Evolutionary conservation across 2,329 filamentous ascomycete genomes (phyloP).

Genomic region (Trichoderma pleuroti): DNA sequence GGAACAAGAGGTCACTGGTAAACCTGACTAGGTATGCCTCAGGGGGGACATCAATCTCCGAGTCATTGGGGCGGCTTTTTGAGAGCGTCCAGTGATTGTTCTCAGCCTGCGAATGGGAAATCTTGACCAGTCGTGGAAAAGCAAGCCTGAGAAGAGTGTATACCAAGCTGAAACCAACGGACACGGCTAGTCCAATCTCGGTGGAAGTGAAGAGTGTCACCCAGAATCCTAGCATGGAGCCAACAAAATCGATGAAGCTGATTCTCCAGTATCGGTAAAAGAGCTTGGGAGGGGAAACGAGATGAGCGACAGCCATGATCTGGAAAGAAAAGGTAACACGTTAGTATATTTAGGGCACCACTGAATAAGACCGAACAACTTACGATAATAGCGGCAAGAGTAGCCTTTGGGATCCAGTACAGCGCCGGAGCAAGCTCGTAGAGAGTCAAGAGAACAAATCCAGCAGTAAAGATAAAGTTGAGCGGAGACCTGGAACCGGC

Average conservation of each 20-base stretch:
- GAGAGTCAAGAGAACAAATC: slow-evolving; percentile 58
- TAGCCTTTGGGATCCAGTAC: slow-evolving; percentile 66
- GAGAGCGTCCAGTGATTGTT: slow-evolving; percentile 30
- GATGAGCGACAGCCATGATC: slow-evolving; percentile 61
- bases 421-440: slow-evolving; percentile 59
- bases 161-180: slow-evolving; percentile 61
- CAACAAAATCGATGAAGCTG: slow-evolving; percentile 61
- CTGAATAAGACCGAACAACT: slow-evolving; percentile 21
- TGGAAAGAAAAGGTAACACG: slow-evolving; percentile 19
- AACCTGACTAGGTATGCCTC: slow-evolving; percentile 57
- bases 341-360: neutral
- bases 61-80: slow-evolving; percentile 21
- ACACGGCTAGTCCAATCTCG: slow-evolving; percentile 56
- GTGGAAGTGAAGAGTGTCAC: slow-evolving; percentile 59
- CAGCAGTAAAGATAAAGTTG: slow-evolving; percentile 57
- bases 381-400: slow-evolving; percentile 60
- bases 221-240: slow-evolving; percentile 62
- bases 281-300: slow-evolving; percentile 55
- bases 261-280: slow-evolving; percentile 64
- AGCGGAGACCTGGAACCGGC: slow-evolving; percentile 60
- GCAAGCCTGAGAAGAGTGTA: slow-evolving; percentile 58
- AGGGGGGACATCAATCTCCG: slow-evolving; percentile 34
- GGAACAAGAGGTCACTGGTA: slow-evolving; percentile 57
- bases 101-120: slow-evolving; percentile 30
- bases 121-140: slow-evolving; percentile 44